Conservation (phyloP, 2,329 filamentous ascomycete genomes). For the Magnaporthiopsis incrustans region DNA sequence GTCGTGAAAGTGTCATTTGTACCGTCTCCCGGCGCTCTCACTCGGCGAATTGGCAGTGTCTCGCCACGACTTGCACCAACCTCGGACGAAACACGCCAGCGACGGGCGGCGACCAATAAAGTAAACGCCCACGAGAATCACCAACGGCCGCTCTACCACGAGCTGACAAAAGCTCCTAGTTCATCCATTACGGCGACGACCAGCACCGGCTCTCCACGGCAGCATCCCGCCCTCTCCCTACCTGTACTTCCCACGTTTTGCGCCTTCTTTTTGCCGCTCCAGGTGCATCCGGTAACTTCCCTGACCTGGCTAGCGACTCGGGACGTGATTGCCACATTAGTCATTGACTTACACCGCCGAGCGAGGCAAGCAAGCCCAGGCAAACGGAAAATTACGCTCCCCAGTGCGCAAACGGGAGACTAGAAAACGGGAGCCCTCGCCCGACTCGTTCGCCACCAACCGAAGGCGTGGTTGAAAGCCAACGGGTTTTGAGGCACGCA, state of each 20-base stretch:
- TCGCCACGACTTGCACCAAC: not conserved
- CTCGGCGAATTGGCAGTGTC: not conserved
- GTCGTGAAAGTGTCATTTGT: not conserved
- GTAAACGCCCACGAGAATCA: not conserved
- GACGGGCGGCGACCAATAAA: not conserved
- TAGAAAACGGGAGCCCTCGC: conserved; percentile 3
- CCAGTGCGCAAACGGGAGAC: not conserved
- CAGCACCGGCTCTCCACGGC: not conserved
- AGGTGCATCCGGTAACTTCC: not conserved
- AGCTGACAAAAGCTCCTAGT: not conserved
- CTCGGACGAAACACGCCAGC: not conserved
- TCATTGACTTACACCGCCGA: conserved; percentile 7
- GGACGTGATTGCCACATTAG: conserved; percentile 7
- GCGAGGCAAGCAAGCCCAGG: conserved; percentile 1
- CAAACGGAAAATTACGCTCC: conserved; percentile 1
- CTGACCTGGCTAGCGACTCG: not conserved
- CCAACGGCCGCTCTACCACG: not conserved
- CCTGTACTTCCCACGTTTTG: not conserved
- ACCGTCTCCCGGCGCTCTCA: not conserved
- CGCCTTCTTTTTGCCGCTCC: not conserved
- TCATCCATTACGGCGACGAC: not conserved
- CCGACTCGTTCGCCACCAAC: conserved; percentile 4
- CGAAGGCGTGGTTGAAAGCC: not conserved
- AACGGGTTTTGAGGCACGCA: not conserved
- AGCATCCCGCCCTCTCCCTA: not conserved